A percentile compares a stretch with the other conserved stretches of the same genome.
These are phyloP conservation scores for Gossypium davidsonii DNA, from an alignment of 441 rosid genomes.

Conservation along the genomic window DNA sequence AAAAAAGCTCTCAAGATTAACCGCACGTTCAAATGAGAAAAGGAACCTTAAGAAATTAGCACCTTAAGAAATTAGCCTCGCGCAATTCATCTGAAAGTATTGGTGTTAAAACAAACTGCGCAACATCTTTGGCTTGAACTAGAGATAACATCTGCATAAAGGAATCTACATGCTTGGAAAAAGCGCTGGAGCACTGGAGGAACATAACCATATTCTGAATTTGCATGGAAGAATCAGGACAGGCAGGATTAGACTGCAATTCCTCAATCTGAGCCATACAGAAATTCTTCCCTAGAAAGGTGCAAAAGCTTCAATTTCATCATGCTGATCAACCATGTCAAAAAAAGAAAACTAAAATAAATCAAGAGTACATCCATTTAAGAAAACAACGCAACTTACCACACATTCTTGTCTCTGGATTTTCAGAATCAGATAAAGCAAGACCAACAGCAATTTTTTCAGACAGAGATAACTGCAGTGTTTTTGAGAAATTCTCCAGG, in stretches of 20 bases:
- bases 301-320: conserved; percentile 4
- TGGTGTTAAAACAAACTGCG: conserved; percentile 56
- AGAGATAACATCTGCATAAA: conserved; percentile 67
- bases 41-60: background rate
- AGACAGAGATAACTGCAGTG: conserved; percentile 45
- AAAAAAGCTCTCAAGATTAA: background rate
- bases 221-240: conserved; percentile 52
- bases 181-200: conserved; percentile 66
- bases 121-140: conserved; percentile 50
- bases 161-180: conserved; percentile 61
- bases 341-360: background rate
- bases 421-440: conserved; percentile 62
- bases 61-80: conserved; percentile 62
- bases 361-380: background rate
- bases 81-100: conserved; percentile 57
- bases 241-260: conserved; percentile 44
- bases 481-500: conserved; percentile 45
- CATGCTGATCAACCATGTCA: background rate
- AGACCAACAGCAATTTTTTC: conserved; percentile 74
- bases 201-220: conserved; percentile 67
- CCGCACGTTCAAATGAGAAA: background rate
- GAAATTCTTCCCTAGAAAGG: conserved; percentile 59
- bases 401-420: conserved; percentile 39
- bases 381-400: conserved; percentile 35
- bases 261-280: conserved; percentile 65